phyloP scores from a whole-genome alignment of 805 yeast genomes.

The Zygosaccharomyces lentus region DNA sequence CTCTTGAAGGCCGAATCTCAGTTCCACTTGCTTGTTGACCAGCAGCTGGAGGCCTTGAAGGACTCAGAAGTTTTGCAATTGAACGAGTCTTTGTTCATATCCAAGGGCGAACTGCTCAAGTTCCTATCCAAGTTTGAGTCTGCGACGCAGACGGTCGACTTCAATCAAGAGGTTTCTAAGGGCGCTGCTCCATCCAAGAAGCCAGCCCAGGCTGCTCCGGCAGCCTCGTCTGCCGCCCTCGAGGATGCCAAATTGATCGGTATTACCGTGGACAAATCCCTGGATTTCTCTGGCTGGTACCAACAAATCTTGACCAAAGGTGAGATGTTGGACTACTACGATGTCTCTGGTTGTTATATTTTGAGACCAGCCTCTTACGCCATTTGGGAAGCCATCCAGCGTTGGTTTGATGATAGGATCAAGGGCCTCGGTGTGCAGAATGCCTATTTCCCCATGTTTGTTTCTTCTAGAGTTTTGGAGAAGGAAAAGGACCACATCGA shows the following conservation, averaged over 20 bases:
- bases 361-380: constrained; percentile 92
- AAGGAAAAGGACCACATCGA: constrained; percentile 98
- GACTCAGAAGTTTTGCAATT: constrained; percentile 31
- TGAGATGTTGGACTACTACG: constrained; percentile 98
- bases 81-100: constrained; percentile 26
- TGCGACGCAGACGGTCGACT: constrained; percentile 45
- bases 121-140: constrained; percentile 42
- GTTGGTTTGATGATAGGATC: constrained; percentile 75
- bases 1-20: constrained; percentile 39
- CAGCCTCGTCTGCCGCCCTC: constrained; percentile 45
- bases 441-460: constrained; percentile 98
- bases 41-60: constrained; percentile 38
- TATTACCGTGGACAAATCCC: constrained; percentile 87
- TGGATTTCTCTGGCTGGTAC: constrained; percentile 96
- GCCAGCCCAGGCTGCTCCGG: constrained; percentile 29
- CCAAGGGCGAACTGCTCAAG: constrained; percentile 25
- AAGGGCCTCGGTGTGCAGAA: constrained; percentile 88
- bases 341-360: constrained; percentile 97
- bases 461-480: constrained; percentile 85
- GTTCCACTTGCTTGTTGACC: constrained; percentile 30
- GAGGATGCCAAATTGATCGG: constrained; percentile 91
- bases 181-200: constrained; percentile 36
- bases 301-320: constrained; percentile 94
- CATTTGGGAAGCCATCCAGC: constrained; percentile 92
- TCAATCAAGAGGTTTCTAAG: constrained; percentile 37